Evolutionary conservation across 2,329 filamentous ascomycete genomes (phyloP), one percentile per base, ranked within the genome.

Genomic region (Colletotrichum camelliae): DNA sequence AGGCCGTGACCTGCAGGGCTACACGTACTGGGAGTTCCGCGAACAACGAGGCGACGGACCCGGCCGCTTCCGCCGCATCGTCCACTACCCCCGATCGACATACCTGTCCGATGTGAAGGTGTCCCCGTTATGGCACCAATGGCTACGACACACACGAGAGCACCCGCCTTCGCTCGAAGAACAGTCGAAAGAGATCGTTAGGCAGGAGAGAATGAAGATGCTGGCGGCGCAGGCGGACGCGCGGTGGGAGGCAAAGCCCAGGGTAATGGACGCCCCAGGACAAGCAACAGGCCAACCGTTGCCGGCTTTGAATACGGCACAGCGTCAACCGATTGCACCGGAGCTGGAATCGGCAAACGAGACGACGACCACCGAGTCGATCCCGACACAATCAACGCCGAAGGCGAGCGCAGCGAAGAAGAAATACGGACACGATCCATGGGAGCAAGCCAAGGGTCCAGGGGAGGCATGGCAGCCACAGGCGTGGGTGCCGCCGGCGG

Each of bases 11-110:
- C 90, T 93, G 74, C 81, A 90, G 29, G 91, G 92, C 71, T 93
- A 94, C 84, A 93, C 92, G 5, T 94, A 90, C 86, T 94, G 92
- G 92, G 91, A 93, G 80, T 93, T 94, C 84, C 88, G 88, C 74
- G 89, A 92, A 78, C 79, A 84, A 8, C 86, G 87, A 70, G 84
- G 84, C 75, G 80, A 82, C 72, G 79, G 77, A 21, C 74, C 82
- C 61, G 79, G 81, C 39, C 89, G 90, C 78, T 90, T 89, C 88
- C 90, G 92, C 37, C 90, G 92, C 81, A 93, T 93, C 77, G 91
- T 93, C 65, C 81, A 91, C 79, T 92, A 91, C 82, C 91, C 91
- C 13, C 84, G 86, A 65, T 85, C 85, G 58, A 88, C 88, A 4
- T 90, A 91, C 81, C 86, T 87, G 80, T 89, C 87, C 79, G 87